Evolutionary conservation across 1,139 yeast species (phyloP).

Genomic region (Geotrichum restrictum): DNA sequence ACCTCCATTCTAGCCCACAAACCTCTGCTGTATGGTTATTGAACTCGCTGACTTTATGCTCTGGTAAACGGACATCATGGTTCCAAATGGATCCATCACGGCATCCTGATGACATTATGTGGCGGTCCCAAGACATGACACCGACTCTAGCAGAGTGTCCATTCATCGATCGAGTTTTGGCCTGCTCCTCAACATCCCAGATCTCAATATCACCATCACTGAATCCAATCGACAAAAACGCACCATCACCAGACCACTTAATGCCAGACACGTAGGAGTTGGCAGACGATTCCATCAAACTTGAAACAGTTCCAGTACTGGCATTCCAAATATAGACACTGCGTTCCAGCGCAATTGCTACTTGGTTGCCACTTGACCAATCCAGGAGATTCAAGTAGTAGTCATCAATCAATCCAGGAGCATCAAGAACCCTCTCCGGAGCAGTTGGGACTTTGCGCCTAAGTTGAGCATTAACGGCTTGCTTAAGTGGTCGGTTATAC

Average conservation of each 20-base stretch:
- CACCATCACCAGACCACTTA: constrained; percentile 90
- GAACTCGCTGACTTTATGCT: constrained; percentile 61
- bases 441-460: constrained; percentile 73
- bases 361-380: constrained; percentile 79
- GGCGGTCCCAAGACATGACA: constrained; percentile 81
- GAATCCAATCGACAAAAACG: constrained; percentile 78
- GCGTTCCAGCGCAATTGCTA: constrained; percentile 86
- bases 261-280: constrained; percentile 60
- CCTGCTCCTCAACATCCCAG: constrained; percentile 84
- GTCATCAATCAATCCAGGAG: constrained; percentile 92
- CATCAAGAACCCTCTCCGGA: constrained; percentile 92
- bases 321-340: constrained; percentile 94
- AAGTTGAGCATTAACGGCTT: constrained; percentile 53
- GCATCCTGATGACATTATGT: constrained; percentile 76
- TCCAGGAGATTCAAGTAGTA: constrained; percentile 81
- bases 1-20: constrained; percentile 85
- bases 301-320: constrained; percentile 69
- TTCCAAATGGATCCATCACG: constrained; percentile 80
- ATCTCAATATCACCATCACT: constrained; percentile 84
- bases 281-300: constrained; percentile 54
- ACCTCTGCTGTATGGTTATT: constrained; percentile 80
- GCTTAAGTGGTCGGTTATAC: constrained; percentile 43
- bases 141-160: constrained; percentile 74
- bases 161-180: constrained; percentile 72
- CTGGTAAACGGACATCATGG: constrained; percentile 87